Conservation (phyloP, 768 basidiomycete genomes). For the Leccinum imitatum region DNA sequence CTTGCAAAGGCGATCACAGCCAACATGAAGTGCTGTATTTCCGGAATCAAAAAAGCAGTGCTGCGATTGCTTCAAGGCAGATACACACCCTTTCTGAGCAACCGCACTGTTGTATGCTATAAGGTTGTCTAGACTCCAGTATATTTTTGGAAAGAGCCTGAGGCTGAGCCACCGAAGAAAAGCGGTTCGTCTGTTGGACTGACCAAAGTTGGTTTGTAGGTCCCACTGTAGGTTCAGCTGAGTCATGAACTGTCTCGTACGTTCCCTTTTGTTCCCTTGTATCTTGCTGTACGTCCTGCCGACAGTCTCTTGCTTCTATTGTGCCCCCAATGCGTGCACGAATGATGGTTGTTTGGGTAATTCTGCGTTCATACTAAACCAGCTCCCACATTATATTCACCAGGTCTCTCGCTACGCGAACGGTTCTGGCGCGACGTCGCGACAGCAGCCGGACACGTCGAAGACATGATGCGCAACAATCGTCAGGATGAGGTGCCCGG, state of each 20-base stretch:
- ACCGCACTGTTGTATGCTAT: too few relatives aligned
- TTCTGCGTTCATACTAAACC: not conserved
- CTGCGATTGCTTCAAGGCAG: too few relatives aligned
- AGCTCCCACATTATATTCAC: slow-evolving; percentile 4
- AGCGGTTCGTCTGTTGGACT: too few relatives aligned
- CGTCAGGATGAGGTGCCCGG: slow-evolving; percentile 16
- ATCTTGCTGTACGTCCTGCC: slow-evolving; percentile 2
- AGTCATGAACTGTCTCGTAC: not conserved
- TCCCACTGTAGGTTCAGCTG: not conserved
- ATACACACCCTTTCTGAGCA: too few relatives aligned
- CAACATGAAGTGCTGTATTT: too few relatives aligned
- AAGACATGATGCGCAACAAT: slow-evolving; percentile 26
- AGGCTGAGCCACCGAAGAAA: too few relatives aligned
- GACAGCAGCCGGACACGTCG: slow-evolving; percentile 11
- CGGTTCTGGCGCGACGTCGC: slow-evolving; percentile 28
- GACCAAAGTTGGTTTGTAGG: not conserved
- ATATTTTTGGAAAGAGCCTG: too few relatives aligned
- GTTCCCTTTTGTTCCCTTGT: not conserved
- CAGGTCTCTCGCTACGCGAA: slow-evolving; percentile 15
- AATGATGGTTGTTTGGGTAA: not conserved
- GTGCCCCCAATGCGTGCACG: slow-evolving; percentile 8
- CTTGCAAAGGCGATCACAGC: too few relatives aligned
- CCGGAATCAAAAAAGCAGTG: too few relatives aligned
- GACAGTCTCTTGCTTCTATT: not conserved
- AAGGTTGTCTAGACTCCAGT: too few relatives aligned